Evolutionary conservation across 2,329 filamentous ascomycete genomes (phyloP).

Genomic region (Fusarium staphyleae): DNA sequence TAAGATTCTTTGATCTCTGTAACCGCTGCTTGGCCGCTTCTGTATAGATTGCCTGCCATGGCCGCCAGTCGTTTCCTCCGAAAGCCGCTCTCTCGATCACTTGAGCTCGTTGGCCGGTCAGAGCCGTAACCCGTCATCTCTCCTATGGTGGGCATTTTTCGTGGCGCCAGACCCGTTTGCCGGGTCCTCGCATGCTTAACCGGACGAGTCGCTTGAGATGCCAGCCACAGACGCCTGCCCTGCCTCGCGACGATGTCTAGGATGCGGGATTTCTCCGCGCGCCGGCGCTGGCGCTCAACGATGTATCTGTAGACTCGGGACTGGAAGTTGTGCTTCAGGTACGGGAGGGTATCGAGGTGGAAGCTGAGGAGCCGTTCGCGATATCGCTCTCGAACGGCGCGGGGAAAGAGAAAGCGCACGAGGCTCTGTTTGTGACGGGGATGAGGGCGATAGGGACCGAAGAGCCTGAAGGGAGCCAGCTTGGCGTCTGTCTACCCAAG

Average conservation of each 20-base stretch:
- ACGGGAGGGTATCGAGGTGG: slow-evolving; percentile 76
- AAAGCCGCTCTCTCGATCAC: slow-evolving; percentile 67
- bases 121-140: slow-evolving; percentile 42
- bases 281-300: slow-evolving; percentile 66
- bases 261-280: slow-evolving; percentile 56
- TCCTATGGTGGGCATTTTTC: slow-evolving; percentile 42
- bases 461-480: slow-evolving; percentile 55
- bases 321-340: slow-evolving; percentile 74
- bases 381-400: slow-evolving; percentile 65
- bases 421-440: slow-evolving; percentile 57
- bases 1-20: slow-evolving; percentile 67
- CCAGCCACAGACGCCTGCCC: slow-evolving; percentile 56
- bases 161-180: slow-evolving; percentile 41
- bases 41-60: slow-evolving; percentile 65
- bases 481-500: slow-evolving; percentile 38
- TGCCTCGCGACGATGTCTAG: slow-evolving; percentile 53
- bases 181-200: slow-evolving; percentile 46
- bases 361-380: slow-evolving; percentile 72
- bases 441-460: slow-evolving; percentile 47
- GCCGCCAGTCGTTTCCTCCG: slow-evolving; percentile 78
- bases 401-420: slow-evolving; percentile 74
- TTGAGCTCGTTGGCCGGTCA: slow-evolving; percentile 39
- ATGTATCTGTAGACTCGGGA: slow-evolving; percentile 79
- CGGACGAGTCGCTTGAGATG: slow-evolving; percentile 42
- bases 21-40: slow-evolving; percentile 63